Base-by-base conservation (phyloP, 2,329 filamentous ascomycete genomes). In the Neopestalotiopsis sp. region DNA sequence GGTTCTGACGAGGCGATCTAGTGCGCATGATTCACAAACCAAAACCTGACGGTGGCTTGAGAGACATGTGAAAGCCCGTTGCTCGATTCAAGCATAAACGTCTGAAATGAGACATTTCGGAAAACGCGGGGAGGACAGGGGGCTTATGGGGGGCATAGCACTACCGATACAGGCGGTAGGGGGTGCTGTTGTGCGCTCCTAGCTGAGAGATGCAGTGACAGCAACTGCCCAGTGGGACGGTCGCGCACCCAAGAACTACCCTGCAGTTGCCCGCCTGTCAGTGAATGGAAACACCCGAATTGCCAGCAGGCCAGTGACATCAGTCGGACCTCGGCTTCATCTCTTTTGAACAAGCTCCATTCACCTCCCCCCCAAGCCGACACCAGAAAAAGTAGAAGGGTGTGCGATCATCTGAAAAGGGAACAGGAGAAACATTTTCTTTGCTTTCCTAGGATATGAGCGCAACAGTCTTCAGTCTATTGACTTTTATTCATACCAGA, bases 271-370 rank as follows among this genome's bases (percentile, higher is more conserved):
- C 57, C 24, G 57, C 57, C 57, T 59, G 30, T 59, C 57, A 34
- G 57, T 34, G 6, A 38, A 38, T 28, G n/a, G 30, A 38, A 63
- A 63, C 61, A 20, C 30, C 14, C 32, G 34, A 61, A 61, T n/a
- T 34, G 34, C 49, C 66, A 13, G 28, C 38, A 68, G 53, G 61
- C 20, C 61, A 61, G 67, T 69, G 63, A 69, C 65, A 63, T 61
- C 67, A 66, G 38, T 69, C 63, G 67, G 67, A 69, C 67, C 67
- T 69, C 67, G 67, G 66, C 58, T 64, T 64, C 61, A 64, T 53
- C n/a, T 53, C 45, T 20, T 53, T 53, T 20, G 17, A 20, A 53
- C 45, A 53, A 53, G 32, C 57, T 53, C 20, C 20, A 65, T 34
- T 13, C 38, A 24, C 24, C 20, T 38, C 42, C 14, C 49, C 49